Base-by-base conservation (phyloP, 108 stramenopile species). In the Cyclotella baltica region DNA sequence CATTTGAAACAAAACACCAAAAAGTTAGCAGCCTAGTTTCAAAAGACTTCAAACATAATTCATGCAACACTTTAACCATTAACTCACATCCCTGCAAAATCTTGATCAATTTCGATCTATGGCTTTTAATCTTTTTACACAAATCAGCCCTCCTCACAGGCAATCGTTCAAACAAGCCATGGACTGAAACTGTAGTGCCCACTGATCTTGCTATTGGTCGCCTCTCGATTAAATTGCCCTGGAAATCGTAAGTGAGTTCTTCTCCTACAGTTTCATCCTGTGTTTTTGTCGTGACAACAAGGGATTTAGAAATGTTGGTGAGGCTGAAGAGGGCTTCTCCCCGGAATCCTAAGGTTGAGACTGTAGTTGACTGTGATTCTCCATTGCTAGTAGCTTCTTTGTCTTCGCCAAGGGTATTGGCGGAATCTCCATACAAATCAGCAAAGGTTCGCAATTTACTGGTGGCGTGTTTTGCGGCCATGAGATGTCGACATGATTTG, bases 271-370 rank as follows among this genome's bases (percentile, higher is more conserved):
- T 62, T 19, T 96, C 90, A 52, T 84, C 78, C 0, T 69, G 70
- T 0, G 89, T 90, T 48, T 88, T 71, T 1, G 95, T 93, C 0
- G 92, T 85, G 2, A 94, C 85, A 15, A 90, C 80, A 30, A 96
- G 67, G 13, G 85, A 84, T 13, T 61, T 62, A 18, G 83, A 85
- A 3, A 96, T 47, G 67, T 90, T 89, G 5, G 92, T 88, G 52
- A 94, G 76, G 66, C 87, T 86, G 67, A 93, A 94, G 29, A 97
- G 84, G 1, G 97, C 97, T 79, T 97, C 97, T 18, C 97, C 97
- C 25, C 97, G 89, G 84, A 97, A 97, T 3, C 92, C 92, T 3
- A 91, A 61, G 0, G 86, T 77, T 0, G 77, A 73, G 9, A 74
- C 74, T 38, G 69, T 2, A 1, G 69, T 13, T 8, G 50, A 4